Percentiles rank a stretch among this genome's conserved stretches.
Evolutionary conservation across 441 rosid genomes (phyloP).

Genomic region (Lepidium campestre): DNA sequence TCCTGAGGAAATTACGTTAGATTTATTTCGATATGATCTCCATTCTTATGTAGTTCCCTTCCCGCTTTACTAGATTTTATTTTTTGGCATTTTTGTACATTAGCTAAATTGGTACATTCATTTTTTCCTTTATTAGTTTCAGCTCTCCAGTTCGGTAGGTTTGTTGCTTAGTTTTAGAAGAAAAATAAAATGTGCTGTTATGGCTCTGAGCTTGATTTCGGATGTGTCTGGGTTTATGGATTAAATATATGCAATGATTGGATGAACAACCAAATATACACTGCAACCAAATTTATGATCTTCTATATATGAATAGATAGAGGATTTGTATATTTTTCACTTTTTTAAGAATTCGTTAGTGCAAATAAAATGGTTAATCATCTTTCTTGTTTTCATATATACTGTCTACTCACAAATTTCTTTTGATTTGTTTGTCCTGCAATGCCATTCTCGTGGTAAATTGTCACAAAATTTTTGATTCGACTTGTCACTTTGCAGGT

Average conservation of each 20-base stretch:
- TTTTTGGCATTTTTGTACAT: neutral
- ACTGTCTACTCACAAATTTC: neutral
- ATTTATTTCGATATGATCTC: neutral
- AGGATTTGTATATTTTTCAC: neutral
- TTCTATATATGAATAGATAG: slow-evolving; percentile 1
- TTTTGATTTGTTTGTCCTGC: neutral
- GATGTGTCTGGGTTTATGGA: neutral
- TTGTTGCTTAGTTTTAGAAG: neutral
- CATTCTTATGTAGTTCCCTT: neutral
- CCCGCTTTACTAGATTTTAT: neutral
- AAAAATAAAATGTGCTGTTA: neutral
- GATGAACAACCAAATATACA: neutral
- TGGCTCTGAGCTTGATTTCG: neutral
- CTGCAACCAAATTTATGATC: neutral
- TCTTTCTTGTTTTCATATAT: neutral
- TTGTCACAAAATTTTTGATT: slow-evolving; percentile 17
- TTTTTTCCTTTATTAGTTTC: neutral
- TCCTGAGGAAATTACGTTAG: neutral
- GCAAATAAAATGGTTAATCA: neutral
- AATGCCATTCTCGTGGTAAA: neutral
- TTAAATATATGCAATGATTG: neutral
- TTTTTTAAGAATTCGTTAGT: neutral
- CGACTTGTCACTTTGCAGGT: slow-evolving; percentile 41
- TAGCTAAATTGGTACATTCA: neutral
- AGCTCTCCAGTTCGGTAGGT: neutral